Percentiles rank a stretch among this genome's conserved stretches.
phyloP scores from a whole-genome alignment of 164 flowering plant species.

The Kingdonia uniflora region DNA sequence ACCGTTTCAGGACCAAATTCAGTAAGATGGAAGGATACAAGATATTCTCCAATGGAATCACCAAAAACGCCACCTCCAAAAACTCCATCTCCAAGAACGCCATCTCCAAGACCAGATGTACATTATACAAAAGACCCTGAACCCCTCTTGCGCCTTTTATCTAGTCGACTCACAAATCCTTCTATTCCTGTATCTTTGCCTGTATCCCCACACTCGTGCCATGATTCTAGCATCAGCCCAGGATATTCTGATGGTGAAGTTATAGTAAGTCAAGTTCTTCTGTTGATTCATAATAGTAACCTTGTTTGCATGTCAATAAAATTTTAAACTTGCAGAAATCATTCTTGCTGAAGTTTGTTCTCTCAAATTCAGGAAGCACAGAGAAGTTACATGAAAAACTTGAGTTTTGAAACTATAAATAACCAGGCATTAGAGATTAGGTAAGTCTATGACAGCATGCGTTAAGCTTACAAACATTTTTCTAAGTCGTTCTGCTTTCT shows the following conservation, averaged over 20 bases:
- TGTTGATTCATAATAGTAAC: conserved; percentile 1
- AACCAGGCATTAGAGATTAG: conserved; percentile 21
- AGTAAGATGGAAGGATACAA: conserved; percentile 8
- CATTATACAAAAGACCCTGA: conserved; percentile 19
- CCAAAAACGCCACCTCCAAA: conserved; percentile 32
- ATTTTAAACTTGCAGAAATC: not conserved
- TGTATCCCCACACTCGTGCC: conserved; percentile 23
- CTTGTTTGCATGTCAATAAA: not conserved
- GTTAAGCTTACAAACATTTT: not conserved
- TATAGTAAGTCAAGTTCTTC: conserved; percentile 18
- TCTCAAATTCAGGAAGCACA: conserved; percentile 22
- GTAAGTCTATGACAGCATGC: conserved; percentile 14
- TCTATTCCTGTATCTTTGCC: conserved; percentile 25
- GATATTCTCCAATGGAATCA: conserved; percentile 30
- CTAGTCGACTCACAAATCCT: conserved; percentile 24
- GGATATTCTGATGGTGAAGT: conserved; percentile 41
- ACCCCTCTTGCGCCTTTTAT: conserved; percentile 37
- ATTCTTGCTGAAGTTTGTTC: conserved; percentile 8
- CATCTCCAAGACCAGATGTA: conserved; percentile 27
- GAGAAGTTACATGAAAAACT: conserved; percentile 18
- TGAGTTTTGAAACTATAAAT: conserved; percentile 10
- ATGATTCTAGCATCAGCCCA: conserved; percentile 26
- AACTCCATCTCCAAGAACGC: conserved; percentile 25
- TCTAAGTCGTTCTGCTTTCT: not conserved
- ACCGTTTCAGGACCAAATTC: conserved; percentile 9